A percentile compares a stretch with the other conserved stretches of the same genome.
phyloP scores from a whole-genome alignment of 1,139 yeast species.

The Candida pseudoviswanathii region DNA sequence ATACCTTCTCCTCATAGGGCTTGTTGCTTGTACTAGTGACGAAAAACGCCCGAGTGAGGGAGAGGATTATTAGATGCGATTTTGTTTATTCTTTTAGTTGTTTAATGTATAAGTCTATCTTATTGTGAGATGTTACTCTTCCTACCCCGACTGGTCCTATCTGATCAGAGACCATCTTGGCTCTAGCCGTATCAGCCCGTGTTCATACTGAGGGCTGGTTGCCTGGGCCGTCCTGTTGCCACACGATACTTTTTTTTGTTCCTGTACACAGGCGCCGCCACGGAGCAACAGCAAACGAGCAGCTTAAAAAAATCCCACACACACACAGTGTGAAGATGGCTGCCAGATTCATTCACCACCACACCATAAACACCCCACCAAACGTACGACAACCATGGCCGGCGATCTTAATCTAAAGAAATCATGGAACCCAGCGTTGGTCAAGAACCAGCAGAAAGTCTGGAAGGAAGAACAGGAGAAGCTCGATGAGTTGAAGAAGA shows the following conservation, averaged over 20 bases:
- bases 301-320: not conserved
- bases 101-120: not conserved
- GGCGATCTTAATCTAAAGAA: slow-evolving; percentile 88
- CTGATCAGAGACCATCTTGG: too few species aligned
- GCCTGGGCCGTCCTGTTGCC: not conserved
- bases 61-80: not conserved
- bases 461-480: slow-evolving; percentile 85
- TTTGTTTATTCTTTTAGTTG: not conserved
- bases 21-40: not conserved
- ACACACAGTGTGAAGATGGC: not conserved
- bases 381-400: slow-evolving; percentile 40
- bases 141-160: not conserved
- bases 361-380: not conserved
- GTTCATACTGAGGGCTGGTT: not conserved
- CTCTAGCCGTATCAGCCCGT: not conserved
- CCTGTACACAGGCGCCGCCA: not conserved
- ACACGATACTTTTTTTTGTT: not conserved
- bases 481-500: slow-evolving; percentile 66
- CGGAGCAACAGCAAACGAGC: not conserved
- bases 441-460: slow-evolving; percentile 83
- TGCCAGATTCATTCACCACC: not conserved
- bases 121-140: not conserved
- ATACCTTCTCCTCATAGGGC: not conserved
- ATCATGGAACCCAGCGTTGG: slow-evolving; percentile 93
- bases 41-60: not conserved